phyloP scores from a whole-genome alignment of 495 filamentous ascomycete genomes.

The Penicillium silybi region DNA sequence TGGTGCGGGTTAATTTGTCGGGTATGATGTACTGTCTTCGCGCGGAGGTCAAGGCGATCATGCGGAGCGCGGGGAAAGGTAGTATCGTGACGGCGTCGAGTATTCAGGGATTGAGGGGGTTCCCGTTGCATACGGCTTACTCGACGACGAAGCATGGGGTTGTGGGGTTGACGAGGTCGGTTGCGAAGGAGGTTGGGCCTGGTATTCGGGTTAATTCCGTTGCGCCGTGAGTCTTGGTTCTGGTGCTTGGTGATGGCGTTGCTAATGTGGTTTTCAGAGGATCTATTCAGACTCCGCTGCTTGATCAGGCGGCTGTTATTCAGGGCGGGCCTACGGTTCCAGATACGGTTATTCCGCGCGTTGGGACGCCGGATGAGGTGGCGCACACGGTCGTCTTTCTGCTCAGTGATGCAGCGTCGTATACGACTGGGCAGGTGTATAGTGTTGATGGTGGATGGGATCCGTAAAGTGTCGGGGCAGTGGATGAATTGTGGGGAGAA shows the following conservation, averaged over 20 bases:
- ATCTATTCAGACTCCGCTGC: slow-evolving; percentile 53
- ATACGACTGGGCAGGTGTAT: slow-evolving; percentile 47
- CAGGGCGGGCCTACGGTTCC: slow-evolving; percentile 31
- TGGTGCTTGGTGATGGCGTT: background rate
- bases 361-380: slow-evolving; percentile 46
- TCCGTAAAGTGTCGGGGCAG: slow-evolving; percentile 5
- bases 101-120: slow-evolving; percentile 51
- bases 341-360: slow-evolving; percentile 41
- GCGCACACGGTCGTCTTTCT: slow-evolving; percentile 53
- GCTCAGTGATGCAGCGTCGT: slow-evolving; percentile 52
- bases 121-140: slow-evolving; percentile 48
- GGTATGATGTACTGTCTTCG: slow-evolving; percentile 56
- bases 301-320: slow-evolving; percentile 28
- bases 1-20: slow-evolving; percentile 53
- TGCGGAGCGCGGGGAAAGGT: slow-evolving; percentile 29
- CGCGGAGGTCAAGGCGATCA: slow-evolving; percentile 48
- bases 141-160: slow-evolving; percentile 57
- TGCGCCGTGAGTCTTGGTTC: slow-evolving; percentile 40
- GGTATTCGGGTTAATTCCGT: slow-evolving; percentile 57
- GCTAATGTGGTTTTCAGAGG: slow-evolving; percentile 28
- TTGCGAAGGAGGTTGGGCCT: slow-evolving; percentile 55
- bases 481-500: background rate
- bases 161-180: slow-evolving; percentile 53
- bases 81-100: slow-evolving; percentile 61
- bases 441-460: slow-evolving; percentile 43